Evolutionary conservation across 129 eudicot species (phyloP).

Genomic region (Daucus carota): DNA sequence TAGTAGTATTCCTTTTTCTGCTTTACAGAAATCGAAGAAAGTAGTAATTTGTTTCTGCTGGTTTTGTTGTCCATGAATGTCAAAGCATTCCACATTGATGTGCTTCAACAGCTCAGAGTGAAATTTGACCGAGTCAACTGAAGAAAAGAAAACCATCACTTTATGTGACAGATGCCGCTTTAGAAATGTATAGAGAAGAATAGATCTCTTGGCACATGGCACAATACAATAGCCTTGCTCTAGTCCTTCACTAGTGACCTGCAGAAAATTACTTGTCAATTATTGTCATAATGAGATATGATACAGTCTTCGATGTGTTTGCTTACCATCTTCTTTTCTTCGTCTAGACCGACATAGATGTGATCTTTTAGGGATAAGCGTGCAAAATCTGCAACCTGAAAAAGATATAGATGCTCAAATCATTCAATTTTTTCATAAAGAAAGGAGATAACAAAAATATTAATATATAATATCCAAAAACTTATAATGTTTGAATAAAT

Average conservation of each 20-base stretch:
- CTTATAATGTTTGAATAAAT: not conserved
- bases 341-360: conserved; percentile 74
- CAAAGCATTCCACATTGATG: conserved; percentile 9
- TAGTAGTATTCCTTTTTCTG: conserved; percentile 3
- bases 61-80: conserved; percentile 9
- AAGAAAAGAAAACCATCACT: conserved; percentile 10
- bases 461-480: not conserved
- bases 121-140: conserved; percentile 6
- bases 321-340: conserved; percentile 70
- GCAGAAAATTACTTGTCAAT: not conserved
- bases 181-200: conserved; percentile 4
- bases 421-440: not conserved
- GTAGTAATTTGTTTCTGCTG: not conserved
- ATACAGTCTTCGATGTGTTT: not conserved
- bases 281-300: too few species aligned
- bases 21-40: conserved; percentile 7
- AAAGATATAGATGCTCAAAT: not conserved
- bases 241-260: conserved; percentile 10
- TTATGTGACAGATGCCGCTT: conserved; percentile 3
- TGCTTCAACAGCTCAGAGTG: not conserved
- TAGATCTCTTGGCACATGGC: conserved; percentile 5
- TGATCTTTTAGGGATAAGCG: conserved; percentile 74
- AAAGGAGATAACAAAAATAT: not conserved
- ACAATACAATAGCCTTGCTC: conserved; percentile 8
- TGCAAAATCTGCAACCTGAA: conserved; percentile 89